These are phyloP conservation scores for Theobroma grandiflorum DNA, from an alignment of 441 rosid species.

Conservation along the genomic window DNA sequence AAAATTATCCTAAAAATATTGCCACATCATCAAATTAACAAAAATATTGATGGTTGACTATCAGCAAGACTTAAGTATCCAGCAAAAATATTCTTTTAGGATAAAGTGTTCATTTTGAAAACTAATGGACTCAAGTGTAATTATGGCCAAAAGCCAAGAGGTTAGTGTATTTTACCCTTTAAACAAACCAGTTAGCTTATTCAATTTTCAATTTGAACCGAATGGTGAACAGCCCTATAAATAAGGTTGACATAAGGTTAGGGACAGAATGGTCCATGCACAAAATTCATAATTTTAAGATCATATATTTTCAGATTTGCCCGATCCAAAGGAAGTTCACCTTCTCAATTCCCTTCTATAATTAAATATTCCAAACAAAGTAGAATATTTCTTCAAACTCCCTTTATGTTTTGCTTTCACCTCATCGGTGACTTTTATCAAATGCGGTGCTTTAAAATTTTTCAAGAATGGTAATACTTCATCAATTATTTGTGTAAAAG, in stretches of 20 bases:
- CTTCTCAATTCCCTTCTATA: not conserved
- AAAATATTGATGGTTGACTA: no score
- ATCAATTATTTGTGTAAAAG: not conserved
- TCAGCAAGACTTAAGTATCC: no score
- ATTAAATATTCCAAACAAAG: constrained; percentile 18
- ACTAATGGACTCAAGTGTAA: no score
- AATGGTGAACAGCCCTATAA: no score
- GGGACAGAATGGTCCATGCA: not conserved
- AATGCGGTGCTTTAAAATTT: constrained; percentile 4
- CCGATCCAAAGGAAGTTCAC: constrained; percentile 5
- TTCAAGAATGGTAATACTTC: not conserved
- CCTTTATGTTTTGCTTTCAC: not conserved
- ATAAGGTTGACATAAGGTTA: not conserved
- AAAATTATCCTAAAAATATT: no score
- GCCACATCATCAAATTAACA: no score
- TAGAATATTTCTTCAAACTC: not conserved
- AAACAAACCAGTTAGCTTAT: not conserved
- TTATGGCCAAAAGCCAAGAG: no score
- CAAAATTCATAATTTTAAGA: not conserved
- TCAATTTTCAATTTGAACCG: not conserved
- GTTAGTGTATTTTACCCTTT: no score
- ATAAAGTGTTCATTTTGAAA: no score
- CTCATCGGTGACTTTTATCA: not conserved
- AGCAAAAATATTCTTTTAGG: no score
- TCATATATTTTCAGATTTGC: not conserved